Evolutionary conservation across 805 yeast genomes (phyloP), one percentile per base, ranked within the genome.

Genomic region (Yarrowia deformans): DNA sequence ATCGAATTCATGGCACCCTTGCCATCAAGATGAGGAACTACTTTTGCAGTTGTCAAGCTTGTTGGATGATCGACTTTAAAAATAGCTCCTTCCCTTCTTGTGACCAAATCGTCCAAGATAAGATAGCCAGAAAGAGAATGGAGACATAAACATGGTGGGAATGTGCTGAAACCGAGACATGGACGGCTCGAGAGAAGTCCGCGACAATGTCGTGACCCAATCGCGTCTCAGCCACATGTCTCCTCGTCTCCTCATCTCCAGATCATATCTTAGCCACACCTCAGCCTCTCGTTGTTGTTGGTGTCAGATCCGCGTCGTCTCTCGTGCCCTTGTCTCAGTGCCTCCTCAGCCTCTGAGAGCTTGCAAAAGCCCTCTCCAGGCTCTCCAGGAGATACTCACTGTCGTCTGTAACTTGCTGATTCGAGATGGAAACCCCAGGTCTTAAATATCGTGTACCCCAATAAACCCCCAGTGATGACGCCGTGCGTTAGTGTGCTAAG

Each of bases 401-500:
- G 61, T 39, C 37, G 48, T 39, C 46, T 54, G 58, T 54, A 12
- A 45, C 58, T 18, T 37, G 42, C 5, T 14, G 18, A 54, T 2
- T 18, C 10, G 45, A 37, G 58, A 37, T 37, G 58, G 58, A 37
- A 37, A 23, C 19, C 46, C 46, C 58, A 12, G 63, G 29, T 40
- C 8, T 56, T 55, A 16, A 16, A 40, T 56, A 56, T 42, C 63
- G 63, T 40, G 63, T 29, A 40, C 63, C 48, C 48, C 63, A 29
- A 39, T 14, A 16, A 14, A 40, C 37, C 48, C 56, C 63, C 61
- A 10, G 48, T 40, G 48, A 29, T 40, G 63, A 56, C 63, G 63
- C 63, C 63, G 63, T 56, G 63, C 63, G 48, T 56, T 56, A 56
- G 63, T 56, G 60, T 34, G 54, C n/a, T 52, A 9, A 34, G 56